These are phyloP conservation scores for Sanguinoderma infundibulare DNA, from an alignment of 1,284 basidiomycete genomes.

Conservation along the genomic window DNA sequence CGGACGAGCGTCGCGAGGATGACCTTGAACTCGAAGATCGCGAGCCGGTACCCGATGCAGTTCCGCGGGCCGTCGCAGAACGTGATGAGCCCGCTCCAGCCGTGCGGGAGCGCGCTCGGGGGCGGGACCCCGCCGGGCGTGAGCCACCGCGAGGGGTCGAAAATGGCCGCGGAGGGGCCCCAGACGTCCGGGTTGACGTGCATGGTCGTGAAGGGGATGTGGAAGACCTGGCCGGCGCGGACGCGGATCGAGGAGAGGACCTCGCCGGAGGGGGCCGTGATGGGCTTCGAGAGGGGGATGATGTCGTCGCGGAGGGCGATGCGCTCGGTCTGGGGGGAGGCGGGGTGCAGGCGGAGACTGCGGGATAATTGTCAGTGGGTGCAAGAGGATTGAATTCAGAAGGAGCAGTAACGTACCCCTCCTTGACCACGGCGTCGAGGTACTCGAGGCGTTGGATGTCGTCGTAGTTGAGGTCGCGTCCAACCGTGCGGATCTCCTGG, in stretches of 20 bases:
- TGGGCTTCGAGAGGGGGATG: constrained; percentile 46
- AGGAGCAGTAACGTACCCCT: constrained; percentile 21
- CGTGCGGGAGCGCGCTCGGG: constrained; percentile 35
- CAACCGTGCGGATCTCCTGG: constrained; percentile 46
- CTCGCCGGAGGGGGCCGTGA: constrained; percentile 37
- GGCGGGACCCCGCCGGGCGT: constrained; percentile 34
- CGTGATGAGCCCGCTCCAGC: constrained; percentile 36
- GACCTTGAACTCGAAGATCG: constrained; percentile 45
- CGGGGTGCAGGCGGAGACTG: constrained; percentile 45
- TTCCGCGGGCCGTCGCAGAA: constrained; percentile 47
- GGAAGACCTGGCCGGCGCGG: constrained; percentile 44
- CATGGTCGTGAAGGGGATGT: constrained; percentile 37
- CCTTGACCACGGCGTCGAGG: constrained; percentile 55
- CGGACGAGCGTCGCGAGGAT: constrained; percentile 42
- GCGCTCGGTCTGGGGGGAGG: constrained; percentile 43
- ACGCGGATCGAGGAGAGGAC: constrained; percentile 38
- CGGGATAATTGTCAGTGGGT: constrained; percentile 5
- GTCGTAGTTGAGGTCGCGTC: constrained; percentile 42
- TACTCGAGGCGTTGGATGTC: constrained; percentile 50
- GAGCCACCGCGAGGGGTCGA: constrained; percentile 46
- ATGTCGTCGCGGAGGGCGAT: constrained; percentile 44
- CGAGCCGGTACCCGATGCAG: constrained; percentile 42
- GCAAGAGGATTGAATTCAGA: neutral
- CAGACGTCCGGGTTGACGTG: constrained; percentile 44
- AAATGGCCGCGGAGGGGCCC: constrained; percentile 46